A percentile compares a stretch with the other conserved stretches of the same genome.
These are phyloP conservation scores for Citrullus amarus DNA, from an alignment of 306 rosid genomes.

Conservation along the genomic window DNA sequence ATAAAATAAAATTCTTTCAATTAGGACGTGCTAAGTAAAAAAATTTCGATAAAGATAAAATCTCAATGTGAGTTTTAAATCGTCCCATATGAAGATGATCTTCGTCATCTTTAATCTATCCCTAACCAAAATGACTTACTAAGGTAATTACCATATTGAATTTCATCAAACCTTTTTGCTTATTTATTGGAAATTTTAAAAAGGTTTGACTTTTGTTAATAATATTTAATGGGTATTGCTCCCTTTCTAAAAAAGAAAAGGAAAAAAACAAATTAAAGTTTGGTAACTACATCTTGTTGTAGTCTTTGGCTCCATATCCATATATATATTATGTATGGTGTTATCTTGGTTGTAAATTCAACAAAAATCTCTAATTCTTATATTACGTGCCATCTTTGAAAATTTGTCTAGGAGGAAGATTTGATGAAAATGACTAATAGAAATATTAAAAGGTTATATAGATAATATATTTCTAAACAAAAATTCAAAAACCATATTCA, in stretches of 20 bases:
- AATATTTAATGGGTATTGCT: background rate
- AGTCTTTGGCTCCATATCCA: background rate
- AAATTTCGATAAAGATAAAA: background rate
- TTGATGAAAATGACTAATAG: background rate
- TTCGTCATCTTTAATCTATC: background rate
- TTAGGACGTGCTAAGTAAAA: background rate
- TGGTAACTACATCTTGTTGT: background rate
- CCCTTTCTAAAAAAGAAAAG: background rate
- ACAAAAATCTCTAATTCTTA: background rate
- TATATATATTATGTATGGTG: background rate
- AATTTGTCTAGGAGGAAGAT: background rate
- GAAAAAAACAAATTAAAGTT: background rate
- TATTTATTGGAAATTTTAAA: background rate
- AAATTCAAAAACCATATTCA: background rate
- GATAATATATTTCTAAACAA: background rate
- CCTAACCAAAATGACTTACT: background rate
- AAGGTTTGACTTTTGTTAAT: background rate
- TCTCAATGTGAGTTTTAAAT: background rate
- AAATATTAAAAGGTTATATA: background rate
- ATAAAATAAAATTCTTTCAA: background rate
- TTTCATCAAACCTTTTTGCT: background rate
- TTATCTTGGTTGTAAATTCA: background rate
- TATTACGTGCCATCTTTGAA: background rate
- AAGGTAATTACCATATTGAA: background rate
- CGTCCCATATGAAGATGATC: background rate